Base-by-base conservation (phyloP, 1,284 basidiomycete species). In the Cryptococcus floricola region DNA sequence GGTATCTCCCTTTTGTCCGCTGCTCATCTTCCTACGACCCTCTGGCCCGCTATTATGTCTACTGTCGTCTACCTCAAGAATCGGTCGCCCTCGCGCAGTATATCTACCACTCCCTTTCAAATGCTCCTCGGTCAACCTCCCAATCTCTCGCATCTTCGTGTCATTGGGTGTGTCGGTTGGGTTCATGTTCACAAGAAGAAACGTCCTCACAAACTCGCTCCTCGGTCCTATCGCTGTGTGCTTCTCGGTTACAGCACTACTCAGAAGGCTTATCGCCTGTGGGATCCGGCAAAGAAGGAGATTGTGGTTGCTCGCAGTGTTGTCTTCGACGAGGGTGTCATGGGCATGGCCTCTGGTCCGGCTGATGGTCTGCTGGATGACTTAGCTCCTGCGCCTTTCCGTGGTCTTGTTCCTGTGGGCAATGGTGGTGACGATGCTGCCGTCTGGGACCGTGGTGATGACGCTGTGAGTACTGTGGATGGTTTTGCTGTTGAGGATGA, bases 1-100 rank as follows among this genome's bases (percentile, higher is more conserved):
- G 28, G 10, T 8, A 7, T 43, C 12, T 23, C 50, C 25, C 52
- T 61, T 31, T 34, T 64, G 2, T 48, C 50, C 9, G 51, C 46
- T 14, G 48, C 41, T 0, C 23, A 37, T 16, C 47, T 64, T 5
- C 52, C 49, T 23, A 43, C 53, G 38, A 39, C 16, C 5, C 41
- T 56, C 10, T 61, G 62, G 60, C 38, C 45, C 27, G 18, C 19
- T 5, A 19, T 28, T 0, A 16, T 16, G 10, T 27, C 14, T 8
- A 52, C 31, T 45, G 48, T 50, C 52, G 55, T 45, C 45, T 59
- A 60, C 25, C 37, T 52, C 25, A 52, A 48, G n/a, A 56, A 56
- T 38, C 51, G 48, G 39, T 54, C 41, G 42, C 52, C 47, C 3
- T 48, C 47, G n/a, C 45, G 45, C 16, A 10, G 18, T 8, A 19